These are phyloP conservation scores for Neonectria magnoliae DNA, from an alignment of 2,329 filamentous ascomycete genomes.

Conservation along the genomic window DNA sequence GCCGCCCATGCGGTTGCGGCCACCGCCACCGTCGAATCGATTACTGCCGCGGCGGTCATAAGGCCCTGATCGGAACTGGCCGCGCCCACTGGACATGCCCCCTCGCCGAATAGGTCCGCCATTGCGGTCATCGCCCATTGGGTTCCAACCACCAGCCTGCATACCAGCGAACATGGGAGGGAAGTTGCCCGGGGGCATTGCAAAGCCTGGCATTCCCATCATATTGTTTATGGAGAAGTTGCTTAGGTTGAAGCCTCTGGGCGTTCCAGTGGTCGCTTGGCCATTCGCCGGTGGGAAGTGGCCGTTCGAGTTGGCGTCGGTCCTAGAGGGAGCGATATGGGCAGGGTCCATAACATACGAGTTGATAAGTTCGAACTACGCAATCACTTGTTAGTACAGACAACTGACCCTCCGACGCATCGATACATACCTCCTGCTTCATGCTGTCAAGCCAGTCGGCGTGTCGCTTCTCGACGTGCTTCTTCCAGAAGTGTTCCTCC, in stretches of 20 bases:
- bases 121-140: slow-evolving; percentile 65
- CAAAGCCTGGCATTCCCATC: slow-evolving; percentile 69
- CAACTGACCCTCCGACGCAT: not conserved
- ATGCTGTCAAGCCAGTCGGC: slow-evolving; percentile 84
- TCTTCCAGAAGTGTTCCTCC: slow-evolving; percentile 95
- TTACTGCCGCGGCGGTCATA: slow-evolving; percentile 75
- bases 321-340: slow-evolving; percentile 91
- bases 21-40: slow-evolving; percentile 59
- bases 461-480: slow-evolving; percentile 97
- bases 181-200: slow-evolving; percentile 59
- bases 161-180: slow-evolving; percentile 65
- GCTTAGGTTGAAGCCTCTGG: slow-evolving; percentile 88
- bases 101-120: slow-evolving; percentile 76
- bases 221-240: slow-evolving; percentile 72
- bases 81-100: slow-evolving; percentile 60
- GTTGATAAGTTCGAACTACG: slow-evolving; percentile 87
- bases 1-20: slow-evolving; percentile 60
- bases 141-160: slow-evolving; percentile 61
- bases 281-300: slow-evolving; percentile 87
- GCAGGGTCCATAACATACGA: slow-evolving; percentile 93
- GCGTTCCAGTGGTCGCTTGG: slow-evolving; percentile 82
- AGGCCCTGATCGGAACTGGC: slow-evolving; percentile 73
- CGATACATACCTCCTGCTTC: slow-evolving; percentile 78
- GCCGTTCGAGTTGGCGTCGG: slow-evolving; percentile 93
- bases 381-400: slow-evolving; percentile 13